phyloP scores from a whole-genome alignment of 495 filamentous ascomycete species.

The Tuber aestivum region DNA sequence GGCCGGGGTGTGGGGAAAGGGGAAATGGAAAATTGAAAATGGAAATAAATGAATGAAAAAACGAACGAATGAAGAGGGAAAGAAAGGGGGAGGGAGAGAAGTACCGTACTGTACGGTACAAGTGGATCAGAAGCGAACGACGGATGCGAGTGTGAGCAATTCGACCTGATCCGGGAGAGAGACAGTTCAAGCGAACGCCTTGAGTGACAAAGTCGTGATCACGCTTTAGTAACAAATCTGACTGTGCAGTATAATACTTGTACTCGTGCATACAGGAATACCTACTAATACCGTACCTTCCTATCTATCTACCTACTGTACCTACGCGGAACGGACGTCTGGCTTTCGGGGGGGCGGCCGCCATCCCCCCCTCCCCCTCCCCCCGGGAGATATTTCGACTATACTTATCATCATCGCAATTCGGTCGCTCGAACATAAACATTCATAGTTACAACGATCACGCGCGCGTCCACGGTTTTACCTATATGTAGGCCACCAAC shows the following conservation, averaged over 20 bases:
- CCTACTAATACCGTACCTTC: neutral
- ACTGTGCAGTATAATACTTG: neutral
- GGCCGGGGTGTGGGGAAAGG: neutral
- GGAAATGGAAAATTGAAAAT: neutral
- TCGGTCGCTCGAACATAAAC: neutral
- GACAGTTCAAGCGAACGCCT: neutral
- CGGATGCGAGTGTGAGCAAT: neutral
- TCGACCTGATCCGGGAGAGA: neutral
- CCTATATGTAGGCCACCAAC: conserved; percentile 34
- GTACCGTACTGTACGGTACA: neutral
- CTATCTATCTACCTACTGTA: neutral
- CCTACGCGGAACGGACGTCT: neutral
- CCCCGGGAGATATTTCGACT: neutral
- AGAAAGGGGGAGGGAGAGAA: too few relatives aligned
- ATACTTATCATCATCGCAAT: neutral
- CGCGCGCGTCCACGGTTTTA: conserved; percentile 35
- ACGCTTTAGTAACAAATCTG: conserved; percentile 5
- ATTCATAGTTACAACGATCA: neutral
- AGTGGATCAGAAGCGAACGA: neutral
- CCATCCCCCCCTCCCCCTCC: neutral
- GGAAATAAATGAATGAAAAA: neutral
- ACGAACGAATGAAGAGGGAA: neutral
- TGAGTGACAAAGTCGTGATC: neutral
- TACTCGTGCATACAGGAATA: neutral
- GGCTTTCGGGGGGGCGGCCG: neutral